These are phyloP conservation scores for Fistulinella cinereoalba DNA, from an alignment of 1,284 basidiomycete species.

Conservation along the genomic window DNA sequence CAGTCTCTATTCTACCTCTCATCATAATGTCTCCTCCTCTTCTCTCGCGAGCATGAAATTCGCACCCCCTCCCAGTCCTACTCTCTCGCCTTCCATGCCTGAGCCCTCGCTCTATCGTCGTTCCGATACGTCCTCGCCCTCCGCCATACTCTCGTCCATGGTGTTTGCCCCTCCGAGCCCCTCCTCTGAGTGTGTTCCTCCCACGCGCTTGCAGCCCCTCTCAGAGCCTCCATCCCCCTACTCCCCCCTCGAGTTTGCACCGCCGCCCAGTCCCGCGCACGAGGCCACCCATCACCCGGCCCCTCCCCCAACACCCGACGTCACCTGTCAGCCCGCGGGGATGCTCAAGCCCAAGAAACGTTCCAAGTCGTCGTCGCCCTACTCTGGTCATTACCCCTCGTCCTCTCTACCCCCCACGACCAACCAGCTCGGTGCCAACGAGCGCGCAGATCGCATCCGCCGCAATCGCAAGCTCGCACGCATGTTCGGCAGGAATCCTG, in stretches of 20 bases:
- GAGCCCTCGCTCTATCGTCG: conserved; percentile 1
- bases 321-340: conserved; percentile 26
- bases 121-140: conserved; percentile 13
- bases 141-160: conserved; percentile 26
- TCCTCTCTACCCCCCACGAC: conserved; percentile 51
- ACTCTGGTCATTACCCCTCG: conserved; percentile 12
- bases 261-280: conserved; percentile 21
- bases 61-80: conserved; percentile 33
- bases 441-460: conserved; percentile 69
- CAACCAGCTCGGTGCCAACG: conserved; percentile 61
- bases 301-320: conserved; percentile 38
- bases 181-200: conserved; percentile 2
- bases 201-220: conserved; percentile 10
- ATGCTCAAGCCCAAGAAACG: conserved; percentile 20
- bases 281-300: conserved; percentile 36
- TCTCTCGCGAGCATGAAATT: conserved; percentile 32
- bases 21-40: conserved; percentile 15
- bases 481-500: conserved; percentile 68
- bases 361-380: conserved; percentile 28
- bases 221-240: conserved; percentile 27
- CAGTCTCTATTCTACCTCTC: conserved; percentile 14
- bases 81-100: background rate
- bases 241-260: conserved; percentile 33
- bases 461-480: conserved; percentile 76
- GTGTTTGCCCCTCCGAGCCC: conserved; percentile 32